phyloP scores from a whole-genome alignment of 176 grass and related monocot species.

The Zea mays region Zm-B73-REFERENCE-NAM-5.0 NC_050105.1:120453001-120453500 shows the following conservation, averaged over 20 bases:
- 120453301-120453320: constrained; percentile 22
- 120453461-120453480: constrained; percentile 54
- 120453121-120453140: constrained; percentile 81
- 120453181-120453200: constrained; percentile 38
- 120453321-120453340: constrained; percentile 61
- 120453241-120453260: constrained; percentile 42
- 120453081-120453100: constrained; percentile 98
- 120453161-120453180: constrained; percentile 36
- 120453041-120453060: background rate
- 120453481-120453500: constrained; percentile 60
- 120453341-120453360: constrained; percentile 71
- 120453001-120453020: constrained; percentile 5
- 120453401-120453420: constrained; percentile 50
- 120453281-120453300: constrained; percentile 33
- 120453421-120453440: constrained; percentile 44
- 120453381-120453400: constrained; percentile 57
- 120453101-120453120: constrained; percentile 90
- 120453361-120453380: constrained; percentile 58
- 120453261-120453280: constrained; percentile 8
- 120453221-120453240: constrained; percentile 37
- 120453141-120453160: constrained; percentile 60
- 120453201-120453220: constrained; percentile 48
- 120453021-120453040: constrained; percentile 1
- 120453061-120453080: background rate
- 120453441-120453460: constrained; percentile 49